Conservation (phyloP, 225 moss, liverwort and hornwort genomes). For the Asterella californica region DNA sequence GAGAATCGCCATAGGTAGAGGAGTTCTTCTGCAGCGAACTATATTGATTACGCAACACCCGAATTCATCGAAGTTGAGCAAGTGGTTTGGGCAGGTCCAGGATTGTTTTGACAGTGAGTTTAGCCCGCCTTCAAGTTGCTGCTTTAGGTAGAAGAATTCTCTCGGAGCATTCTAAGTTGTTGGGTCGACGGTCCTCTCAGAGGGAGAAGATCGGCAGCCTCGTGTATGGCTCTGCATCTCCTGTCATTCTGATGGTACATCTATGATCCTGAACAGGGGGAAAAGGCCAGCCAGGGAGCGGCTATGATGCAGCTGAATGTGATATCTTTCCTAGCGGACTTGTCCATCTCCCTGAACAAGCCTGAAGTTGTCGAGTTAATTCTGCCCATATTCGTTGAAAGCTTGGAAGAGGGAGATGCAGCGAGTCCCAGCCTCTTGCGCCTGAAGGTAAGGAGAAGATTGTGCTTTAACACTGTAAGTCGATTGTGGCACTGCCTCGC, state of each 20-base stretch:
- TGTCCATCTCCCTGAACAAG: conserved; percentile 62
- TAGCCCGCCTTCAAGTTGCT: not conserved
- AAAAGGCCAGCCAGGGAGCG: conserved; percentile 51
- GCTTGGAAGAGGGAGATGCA: conserved; percentile 78
- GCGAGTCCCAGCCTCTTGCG: conserved; percentile 67
- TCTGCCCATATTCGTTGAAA: conserved; percentile 74
- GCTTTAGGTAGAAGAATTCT: not conserved
- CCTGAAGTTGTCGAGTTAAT: conserved; percentile 72
- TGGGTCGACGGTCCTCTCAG: not conserved
- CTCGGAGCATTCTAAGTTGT: not conserved
- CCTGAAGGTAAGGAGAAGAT: conserved; percentile 50
- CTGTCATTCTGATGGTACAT: not conserved
- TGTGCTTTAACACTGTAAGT: not conserved
- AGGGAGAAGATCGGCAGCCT: not conserved
- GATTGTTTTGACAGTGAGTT: not conserved
- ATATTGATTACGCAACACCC: too few relatives aligned
- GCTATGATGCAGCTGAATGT: conserved; percentile 71
- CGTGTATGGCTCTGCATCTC: not conserved
- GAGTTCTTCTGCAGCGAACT: not conserved
- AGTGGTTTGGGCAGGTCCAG: not conserved
- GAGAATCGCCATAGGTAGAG: not conserved
- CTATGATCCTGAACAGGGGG: conserved; percentile 46
- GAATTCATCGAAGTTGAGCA: too few relatives aligned
- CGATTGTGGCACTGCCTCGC: not conserved
- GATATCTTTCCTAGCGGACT: conserved; percentile 65